Percentiles rank a stretch among this genome's conserved stretches.
These are phyloP conservation scores for Neobulgaria alba DNA, from an alignment of 2,329 filamentous ascomycete genomes.

Conservation along the genomic window DNA sequence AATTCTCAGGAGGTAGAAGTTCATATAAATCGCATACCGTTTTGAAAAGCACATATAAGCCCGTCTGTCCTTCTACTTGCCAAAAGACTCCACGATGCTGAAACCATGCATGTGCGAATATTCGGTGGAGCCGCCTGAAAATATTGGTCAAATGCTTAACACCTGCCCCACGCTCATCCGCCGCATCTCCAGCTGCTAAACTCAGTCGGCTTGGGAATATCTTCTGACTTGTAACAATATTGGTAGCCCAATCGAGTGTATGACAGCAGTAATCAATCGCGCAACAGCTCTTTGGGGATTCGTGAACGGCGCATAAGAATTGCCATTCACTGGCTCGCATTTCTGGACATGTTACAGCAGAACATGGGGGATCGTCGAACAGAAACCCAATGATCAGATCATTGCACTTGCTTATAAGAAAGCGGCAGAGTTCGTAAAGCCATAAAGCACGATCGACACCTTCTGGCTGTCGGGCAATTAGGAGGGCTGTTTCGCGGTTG, in stretches of 20 bases:
- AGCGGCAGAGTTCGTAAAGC: constrained; percentile 96
- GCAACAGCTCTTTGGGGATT: constrained; percentile 92
- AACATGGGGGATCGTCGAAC: constrained; percentile 83
- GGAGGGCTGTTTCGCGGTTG: constrained; percentile 62
- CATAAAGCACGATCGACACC: constrained; percentile 82
- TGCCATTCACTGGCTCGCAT: constrained; percentile 99
- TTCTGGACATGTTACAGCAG: constrained; percentile 81
- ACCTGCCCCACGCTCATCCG: constrained; percentile 53
- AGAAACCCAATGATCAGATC: constrained; percentile 87
- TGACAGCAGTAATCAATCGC: constrained; percentile 99
- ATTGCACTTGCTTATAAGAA: constrained; percentile 92
- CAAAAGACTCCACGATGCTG: constrained; percentile 94
- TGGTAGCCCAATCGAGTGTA: constrained; percentile 95
- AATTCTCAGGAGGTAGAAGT: constrained; percentile 85
- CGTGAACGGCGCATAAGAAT: constrained; percentile 95
- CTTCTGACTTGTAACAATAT: constrained; percentile 87
- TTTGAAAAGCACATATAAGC: constrained; percentile 94
- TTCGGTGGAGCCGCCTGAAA: constrained; percentile 86
- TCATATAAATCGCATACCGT: constrained; percentile 89
- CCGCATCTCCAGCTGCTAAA: constrained; percentile 33
- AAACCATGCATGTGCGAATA: constrained; percentile 98
- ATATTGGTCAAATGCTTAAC: constrained; percentile 88
- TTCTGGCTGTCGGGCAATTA: constrained; percentile 70
- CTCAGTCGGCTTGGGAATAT: constrained; percentile 74
- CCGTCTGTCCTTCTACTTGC: constrained; percentile 84